Base-by-base conservation (phyloP, 192 early-diverging fungal species). In the Coemansia sp. region DNA sequence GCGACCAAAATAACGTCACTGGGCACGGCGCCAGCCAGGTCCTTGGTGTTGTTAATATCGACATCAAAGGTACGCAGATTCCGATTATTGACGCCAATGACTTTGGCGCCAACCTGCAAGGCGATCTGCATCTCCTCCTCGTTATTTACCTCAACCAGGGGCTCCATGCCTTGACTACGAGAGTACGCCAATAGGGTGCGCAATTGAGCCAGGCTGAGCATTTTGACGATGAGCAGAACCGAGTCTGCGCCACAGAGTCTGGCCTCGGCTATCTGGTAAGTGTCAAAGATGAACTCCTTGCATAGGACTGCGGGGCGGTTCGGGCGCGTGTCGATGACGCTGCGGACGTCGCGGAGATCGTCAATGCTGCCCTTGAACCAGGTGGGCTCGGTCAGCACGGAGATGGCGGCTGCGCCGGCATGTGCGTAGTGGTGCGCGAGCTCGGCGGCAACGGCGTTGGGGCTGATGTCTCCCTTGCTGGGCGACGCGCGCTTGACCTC, bases 401-500 rank as follows among this genome's bases (percentile, higher is more conserved):
- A 97, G 64, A 99, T 96, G 2, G 90, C 93, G 19, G 92, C 88
- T 0, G 97, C 98, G 21, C 95, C 95, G 3, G 93, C 95, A 7
- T 83, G 79, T 0, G 96, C 94, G 72, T 99, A 99, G 40, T 72
- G 74, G 13, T 95, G 68, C 1, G 93, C 95, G 66, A 96, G 94
- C 36, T 90, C 88, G 11, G 94, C 91, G 0, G 98, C 95, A 71
- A 97, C 92, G 6, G 90, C 95, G 4, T 70, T 67, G 19, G 90
- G 70, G 63, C 91, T 88, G 68, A 99, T 98, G 62, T 92, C 86
- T 31, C 97, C 97, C 77, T 98, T 98, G 79, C 89, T 91, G 3
- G 98, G 98, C 19, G 93, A 95, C 0, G 98, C 98, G 41, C 98
- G 90, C 83, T 99, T 99, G 76, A 99, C 90, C 80, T 99, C 98